Evolutionary conservation across 257 asterid species (phyloP).

Genomic region (Solanum etuberosum): DNA sequence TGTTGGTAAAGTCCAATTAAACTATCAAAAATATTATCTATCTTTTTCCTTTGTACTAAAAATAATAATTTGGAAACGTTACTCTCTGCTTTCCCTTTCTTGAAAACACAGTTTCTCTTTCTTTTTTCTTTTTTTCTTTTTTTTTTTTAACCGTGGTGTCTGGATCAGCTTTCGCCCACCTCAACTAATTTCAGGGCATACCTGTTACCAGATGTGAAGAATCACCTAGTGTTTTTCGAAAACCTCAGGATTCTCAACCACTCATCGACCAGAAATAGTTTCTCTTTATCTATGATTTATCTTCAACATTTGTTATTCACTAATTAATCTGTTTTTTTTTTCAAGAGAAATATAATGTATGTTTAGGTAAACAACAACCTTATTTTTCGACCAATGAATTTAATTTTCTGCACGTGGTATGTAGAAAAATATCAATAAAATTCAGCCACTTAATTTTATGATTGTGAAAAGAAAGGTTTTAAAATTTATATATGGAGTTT

Average conservation of each 20-base stretch:
- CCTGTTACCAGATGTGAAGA: too few relatives aligned
- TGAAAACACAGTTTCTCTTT: neutral
- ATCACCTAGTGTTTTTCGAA: accelerated
- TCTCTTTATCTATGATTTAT: neutral
- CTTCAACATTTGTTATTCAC: neutral
- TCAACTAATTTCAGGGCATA: too few relatives aligned
- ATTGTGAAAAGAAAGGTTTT: neutral
- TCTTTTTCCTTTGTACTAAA: neutral
- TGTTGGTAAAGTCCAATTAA: neutral
- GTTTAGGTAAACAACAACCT: neutral
- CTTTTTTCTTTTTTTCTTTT: accelerated
- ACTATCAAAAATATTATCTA: neutral
- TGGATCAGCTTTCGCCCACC: accelerated
- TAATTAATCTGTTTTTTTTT: neutral
- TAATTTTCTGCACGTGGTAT: neutral
- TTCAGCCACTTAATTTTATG: neutral
- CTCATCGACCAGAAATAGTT: neutral
- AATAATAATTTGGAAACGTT: neutral
- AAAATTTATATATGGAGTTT: neutral
- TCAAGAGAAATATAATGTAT: neutral
- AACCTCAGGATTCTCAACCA: too few relatives aligned
- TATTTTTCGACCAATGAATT: neutral
- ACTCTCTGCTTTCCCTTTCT: neutral
- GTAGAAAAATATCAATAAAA: neutral
- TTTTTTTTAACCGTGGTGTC: too few relatives aligned